A percentile compares a stretch with the other conserved stretches of the same genome.
These are phyloP conservation scores for Ilex paraguariensis DNA, from an alignment of 305 asterid species.

Conservation along the genomic window DNA sequence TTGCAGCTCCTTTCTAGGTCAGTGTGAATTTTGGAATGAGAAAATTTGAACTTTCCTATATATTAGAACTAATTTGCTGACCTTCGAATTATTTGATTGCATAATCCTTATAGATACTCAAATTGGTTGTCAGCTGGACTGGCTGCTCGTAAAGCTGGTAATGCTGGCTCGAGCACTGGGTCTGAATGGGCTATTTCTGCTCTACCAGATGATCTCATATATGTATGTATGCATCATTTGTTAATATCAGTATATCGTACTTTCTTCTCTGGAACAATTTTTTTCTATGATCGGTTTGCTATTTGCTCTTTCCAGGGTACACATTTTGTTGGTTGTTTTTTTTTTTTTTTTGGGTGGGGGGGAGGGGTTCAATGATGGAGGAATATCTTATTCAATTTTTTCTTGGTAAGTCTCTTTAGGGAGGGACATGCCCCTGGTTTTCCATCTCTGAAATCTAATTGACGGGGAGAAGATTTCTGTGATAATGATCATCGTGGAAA, in stretches of 20 bases:
- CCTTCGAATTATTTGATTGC: conserved; percentile 6
- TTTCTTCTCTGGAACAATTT: conserved; percentile 12
- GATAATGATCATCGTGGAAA: no score
- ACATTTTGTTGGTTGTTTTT: no score
- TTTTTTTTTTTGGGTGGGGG: no score
- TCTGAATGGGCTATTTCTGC: conserved; percentile 90
- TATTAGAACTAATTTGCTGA: conserved; percentile 1
- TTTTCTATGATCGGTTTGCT: background rate
- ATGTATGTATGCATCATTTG: conserved; percentile 43
- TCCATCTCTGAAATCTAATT: no score
- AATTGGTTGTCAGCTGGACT: conserved; percentile 86
- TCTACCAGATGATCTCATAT: conserved; percentile 72
- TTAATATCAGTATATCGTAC: conserved; percentile 2
- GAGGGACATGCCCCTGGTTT: no score
- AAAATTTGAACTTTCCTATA: background rate
- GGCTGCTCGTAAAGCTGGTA: conserved; percentile 66
- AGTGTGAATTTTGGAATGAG: conserved; percentile 9
- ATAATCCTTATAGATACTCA: conserved; percentile 53
- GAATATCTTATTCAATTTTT: no score
- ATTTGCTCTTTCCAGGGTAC: no score
- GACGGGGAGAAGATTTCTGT: no score
- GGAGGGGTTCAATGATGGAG: no score
- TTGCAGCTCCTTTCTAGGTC: conserved; percentile 93
- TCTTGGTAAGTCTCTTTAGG: no score
- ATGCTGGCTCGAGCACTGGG: conserved; percentile 46